Percentiles rank a stretch among this genome's conserved stretches.
Conservation (phyloP, 1,139 yeast genomes). For the Pichia sp. region DNA sequence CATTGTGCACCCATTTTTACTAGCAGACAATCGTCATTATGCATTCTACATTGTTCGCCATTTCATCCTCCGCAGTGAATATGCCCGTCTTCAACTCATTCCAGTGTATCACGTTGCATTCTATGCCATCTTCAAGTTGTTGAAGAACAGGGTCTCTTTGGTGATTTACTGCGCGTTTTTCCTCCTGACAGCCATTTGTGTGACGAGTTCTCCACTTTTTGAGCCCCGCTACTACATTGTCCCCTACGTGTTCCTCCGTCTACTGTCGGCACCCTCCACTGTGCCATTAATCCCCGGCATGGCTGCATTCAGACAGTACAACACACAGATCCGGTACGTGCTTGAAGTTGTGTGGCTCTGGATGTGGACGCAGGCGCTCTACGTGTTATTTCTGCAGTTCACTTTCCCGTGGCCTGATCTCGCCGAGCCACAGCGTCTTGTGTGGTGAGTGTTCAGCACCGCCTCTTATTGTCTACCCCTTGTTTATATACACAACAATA, state of each 20-base stretch:
- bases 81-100: conserved; percentile 38
- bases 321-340: conserved; percentile 32
- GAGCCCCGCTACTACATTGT: conserved; percentile 90
- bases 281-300: conserved; percentile 28
- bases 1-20: conserved; percentile 77
- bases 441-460: conserved; percentile 63
- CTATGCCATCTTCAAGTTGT: conserved; percentile 38
- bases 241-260: conserved; percentile 71
- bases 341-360: conserved; percentile 59
- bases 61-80: conserved; percentile 40
- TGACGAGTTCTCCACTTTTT: conserved; percentile 84
- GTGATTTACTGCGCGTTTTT: conserved; percentile 40
- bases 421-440: conserved; percentile 63
- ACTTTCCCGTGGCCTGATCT: conserved; percentile 68
- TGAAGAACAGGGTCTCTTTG: conserved; percentile 28
- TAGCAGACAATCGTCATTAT: conserved; percentile 93
- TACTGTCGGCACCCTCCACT: conserved; percentile 41
- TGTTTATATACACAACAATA: not conserved
- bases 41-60: conserved; percentile 78
- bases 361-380: conserved; percentile 45
- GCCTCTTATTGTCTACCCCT: no score
- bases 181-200: conserved; percentile 48
- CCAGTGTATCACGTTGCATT: conserved; percentile 70
- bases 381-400: conserved; percentile 49
- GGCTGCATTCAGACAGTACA: conserved; percentile 20